phyloP scores from a whole-genome alignment of 352 stramenopile genomes.

The Albugo laibachii region DNA sequence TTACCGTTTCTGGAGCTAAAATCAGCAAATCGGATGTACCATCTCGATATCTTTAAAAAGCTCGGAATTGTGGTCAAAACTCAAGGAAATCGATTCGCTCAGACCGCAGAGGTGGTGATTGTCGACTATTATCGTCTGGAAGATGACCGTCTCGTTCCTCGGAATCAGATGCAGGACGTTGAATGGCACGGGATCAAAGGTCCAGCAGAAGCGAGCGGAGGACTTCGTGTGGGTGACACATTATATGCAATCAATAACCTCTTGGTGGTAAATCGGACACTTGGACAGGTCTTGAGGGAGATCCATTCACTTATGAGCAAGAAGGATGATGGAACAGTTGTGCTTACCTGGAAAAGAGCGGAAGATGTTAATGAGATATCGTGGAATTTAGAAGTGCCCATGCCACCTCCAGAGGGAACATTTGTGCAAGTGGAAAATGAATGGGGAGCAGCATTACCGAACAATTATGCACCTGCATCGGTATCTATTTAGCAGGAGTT shows the following conservation, averaged over 20 bases:
- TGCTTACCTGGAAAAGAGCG: constrained; percentile 71
- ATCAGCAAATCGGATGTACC: constrained; percentile 17
- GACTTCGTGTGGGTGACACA: constrained; percentile 53
- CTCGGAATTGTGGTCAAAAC: constrained; percentile 69
- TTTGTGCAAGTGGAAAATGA: constrained; percentile 72
- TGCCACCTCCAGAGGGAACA: constrained; percentile 57
- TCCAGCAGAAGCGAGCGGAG: constrained; percentile 44
- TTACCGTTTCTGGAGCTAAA: constrained; percentile 40
- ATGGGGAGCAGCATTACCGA: constrained; percentile 56
- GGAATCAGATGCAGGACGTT: constrained; percentile 44
- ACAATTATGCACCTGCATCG: constrained; percentile 70
- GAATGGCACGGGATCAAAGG: constrained; percentile 58
- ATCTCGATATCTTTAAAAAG: constrained; percentile 45
- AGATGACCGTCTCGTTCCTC: constrained; percentile 50
- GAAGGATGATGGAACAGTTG: constrained; percentile 28
- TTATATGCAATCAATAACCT: constrained; percentile 75
- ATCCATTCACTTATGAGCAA: constrained; percentile 62
- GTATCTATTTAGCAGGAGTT: constrained; percentile 19
- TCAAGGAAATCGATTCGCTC: constrained; percentile 59
- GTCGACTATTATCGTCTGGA: constrained; percentile 66
- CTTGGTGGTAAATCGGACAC: constrained; percentile 76
- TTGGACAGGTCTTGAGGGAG: constrained; percentile 60
- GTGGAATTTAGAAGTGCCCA: constrained; percentile 58
- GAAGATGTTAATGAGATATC: constrained; percentile 51
- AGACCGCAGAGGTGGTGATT: constrained; percentile 66